phyloP scores from a whole-genome alignment of 1,139 yeast species.

The Zygosaccharomyces pseudobailii region DNA sequence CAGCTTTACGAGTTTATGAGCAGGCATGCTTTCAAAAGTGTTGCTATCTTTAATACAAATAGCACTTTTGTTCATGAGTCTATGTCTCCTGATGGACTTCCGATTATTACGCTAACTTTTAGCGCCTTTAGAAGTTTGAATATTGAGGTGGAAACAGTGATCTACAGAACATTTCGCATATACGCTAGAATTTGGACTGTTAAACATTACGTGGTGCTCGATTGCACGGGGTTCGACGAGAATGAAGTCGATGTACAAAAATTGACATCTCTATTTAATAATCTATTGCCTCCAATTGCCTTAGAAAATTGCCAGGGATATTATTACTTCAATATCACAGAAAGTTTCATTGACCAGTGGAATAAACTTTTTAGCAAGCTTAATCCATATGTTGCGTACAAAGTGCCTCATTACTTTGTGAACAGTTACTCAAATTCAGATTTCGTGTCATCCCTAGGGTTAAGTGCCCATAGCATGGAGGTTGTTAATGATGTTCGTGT shows the following conservation, averaged over 20 bases:
- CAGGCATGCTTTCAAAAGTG: slow-evolving; percentile 54
- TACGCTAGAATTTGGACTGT: slow-evolving; percentile 72
- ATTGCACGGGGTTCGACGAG: slow-evolving; percentile 58
- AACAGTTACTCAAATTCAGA: slow-evolving; percentile 49
- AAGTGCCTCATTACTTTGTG: slow-evolving; percentile 31
- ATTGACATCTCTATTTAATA: slow-evolving; percentile 36
- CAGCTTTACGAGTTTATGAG: slow-evolving; percentile 71
- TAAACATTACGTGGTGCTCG: slow-evolving; percentile 58
- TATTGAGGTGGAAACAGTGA: slow-evolving; percentile 51
- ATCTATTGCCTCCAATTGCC: slow-evolving; percentile 45
- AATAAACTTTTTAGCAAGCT: slow-evolving; percentile 24
- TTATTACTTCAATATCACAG: slow-evolving; percentile 62
- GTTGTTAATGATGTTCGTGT: slow-evolving; percentile 54
- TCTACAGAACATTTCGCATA: slow-evolving; percentile 61
- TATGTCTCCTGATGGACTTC: slow-evolving; percentile 67
- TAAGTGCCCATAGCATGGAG: slow-evolving; percentile 39
- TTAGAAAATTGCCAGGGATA: slow-evolving; percentile 51
- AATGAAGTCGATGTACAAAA: slow-evolving; percentile 21
- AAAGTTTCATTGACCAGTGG: slow-evolving; percentile 37
- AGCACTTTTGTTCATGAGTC: slow-evolving; percentile 54
- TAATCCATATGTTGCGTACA: slow-evolving; percentile 17
- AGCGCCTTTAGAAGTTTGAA: slow-evolving; percentile 40
- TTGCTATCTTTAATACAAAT: slow-evolving; percentile 40
- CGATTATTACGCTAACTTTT: slow-evolving; percentile 56
- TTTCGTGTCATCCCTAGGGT: slow-evolving; percentile 46